Conservation (phyloP, 208 protist genomes). For the Leishmania tarentolae region DNA sequence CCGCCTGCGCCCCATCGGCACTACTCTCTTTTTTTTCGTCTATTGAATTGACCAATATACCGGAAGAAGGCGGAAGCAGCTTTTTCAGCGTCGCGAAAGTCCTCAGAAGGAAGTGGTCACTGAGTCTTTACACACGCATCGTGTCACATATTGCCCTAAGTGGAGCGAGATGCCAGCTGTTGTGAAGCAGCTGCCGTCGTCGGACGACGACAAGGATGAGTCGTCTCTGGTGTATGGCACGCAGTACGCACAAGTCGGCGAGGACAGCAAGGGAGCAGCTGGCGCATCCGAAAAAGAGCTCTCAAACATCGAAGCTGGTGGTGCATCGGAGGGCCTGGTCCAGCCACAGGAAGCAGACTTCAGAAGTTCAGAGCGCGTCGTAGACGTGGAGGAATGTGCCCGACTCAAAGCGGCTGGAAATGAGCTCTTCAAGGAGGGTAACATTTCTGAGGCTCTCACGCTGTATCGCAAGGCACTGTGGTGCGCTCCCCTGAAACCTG, state of each 20-base stretch:
- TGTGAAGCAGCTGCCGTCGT: conserved; percentile 30
- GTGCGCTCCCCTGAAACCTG: conserved; percentile 63
- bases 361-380: conserved; percentile 11
- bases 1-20: not conserved
- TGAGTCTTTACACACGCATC: not conserved
- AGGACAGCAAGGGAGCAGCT: not conserved
- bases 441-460: conserved; percentile 66
- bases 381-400: conserved; percentile 60
- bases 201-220: conserved; percentile 16
- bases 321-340: not conserved
- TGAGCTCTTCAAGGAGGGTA: conserved; percentile 48
- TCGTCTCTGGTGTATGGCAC: not conserved
- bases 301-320: not conserved
- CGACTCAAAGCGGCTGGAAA: conserved; percentile 78
- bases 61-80: not conserved
- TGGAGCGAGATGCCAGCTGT: conserved; percentile 21
- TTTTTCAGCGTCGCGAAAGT: not conserved
- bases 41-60: not conserved
- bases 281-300: not conserved
- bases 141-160: not conserved
- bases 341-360: not conserved
- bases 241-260: not conserved
- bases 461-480: conserved; percentile 72
- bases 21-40: not conserved
- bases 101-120: not conserved